phyloP scores from a whole-genome alignment of 2,329 filamentous ascomycete genomes.

The Fonsecaea nubica region DNA sequence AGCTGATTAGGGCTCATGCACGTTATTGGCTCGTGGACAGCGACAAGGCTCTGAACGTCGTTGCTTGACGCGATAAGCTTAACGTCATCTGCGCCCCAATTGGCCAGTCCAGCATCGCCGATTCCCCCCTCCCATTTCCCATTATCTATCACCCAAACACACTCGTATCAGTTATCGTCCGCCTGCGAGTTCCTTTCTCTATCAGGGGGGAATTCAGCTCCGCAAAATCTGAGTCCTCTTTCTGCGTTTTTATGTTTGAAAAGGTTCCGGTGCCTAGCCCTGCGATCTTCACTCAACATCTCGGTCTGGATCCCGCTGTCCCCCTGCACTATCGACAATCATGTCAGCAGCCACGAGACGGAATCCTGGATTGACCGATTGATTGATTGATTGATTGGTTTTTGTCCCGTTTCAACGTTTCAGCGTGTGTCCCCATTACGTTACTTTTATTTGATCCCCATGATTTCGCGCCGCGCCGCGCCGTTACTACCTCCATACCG shows the following conservation, averaged over 20 bases:
- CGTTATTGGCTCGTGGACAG: background rate
- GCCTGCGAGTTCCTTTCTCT: background rate
- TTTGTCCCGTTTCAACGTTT: background rate
- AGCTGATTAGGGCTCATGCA: background rate
- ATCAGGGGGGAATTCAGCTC: background rate
- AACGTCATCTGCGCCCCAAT: slow-evolving; percentile 20
- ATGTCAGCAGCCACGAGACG: background rate
- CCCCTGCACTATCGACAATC: background rate
- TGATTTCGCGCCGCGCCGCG: background rate
- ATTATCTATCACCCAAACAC: background rate
- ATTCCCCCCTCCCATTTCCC: background rate
- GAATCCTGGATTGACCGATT: background rate
- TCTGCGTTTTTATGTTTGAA: background rate
- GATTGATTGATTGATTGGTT: background rate
- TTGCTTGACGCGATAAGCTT: slow-evolving; percentile 32
- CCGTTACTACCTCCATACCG: background rate
- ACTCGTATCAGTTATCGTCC: background rate
- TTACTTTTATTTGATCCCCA: background rate
- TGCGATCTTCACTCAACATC: background rate
- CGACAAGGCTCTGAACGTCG: slow-evolving; percentile 7
- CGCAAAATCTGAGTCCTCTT: background rate
- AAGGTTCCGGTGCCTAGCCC: background rate
- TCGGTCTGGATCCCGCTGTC: background rate
- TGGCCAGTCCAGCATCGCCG: slow-evolving; percentile 5
- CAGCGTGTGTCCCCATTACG: background rate